phyloP scores from a whole-genome alignment of 306 rosid species.

The Arachis hypogaea region DNA sequence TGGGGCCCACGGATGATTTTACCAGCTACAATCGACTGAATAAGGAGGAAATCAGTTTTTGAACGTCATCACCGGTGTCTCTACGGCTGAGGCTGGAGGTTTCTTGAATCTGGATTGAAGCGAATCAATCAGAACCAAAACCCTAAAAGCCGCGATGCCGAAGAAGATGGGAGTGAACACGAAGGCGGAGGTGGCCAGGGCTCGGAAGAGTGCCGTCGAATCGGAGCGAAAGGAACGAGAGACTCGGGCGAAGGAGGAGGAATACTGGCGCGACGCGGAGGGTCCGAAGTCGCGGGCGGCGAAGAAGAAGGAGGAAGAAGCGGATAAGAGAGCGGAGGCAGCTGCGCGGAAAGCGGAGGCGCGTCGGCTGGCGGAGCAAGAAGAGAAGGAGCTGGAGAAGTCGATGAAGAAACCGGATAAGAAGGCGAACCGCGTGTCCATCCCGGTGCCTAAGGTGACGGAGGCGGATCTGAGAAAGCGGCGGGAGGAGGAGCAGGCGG shows the following conservation, averaged over 20 bases:
- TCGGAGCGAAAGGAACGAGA: conserved; percentile 79
- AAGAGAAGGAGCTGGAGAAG: conserved; percentile 88
- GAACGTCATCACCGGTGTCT: background rate
- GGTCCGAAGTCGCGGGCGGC: conserved; percentile 85
- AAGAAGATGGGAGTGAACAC: conserved; percentile 93
- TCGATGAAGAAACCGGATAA: conserved; percentile 72
- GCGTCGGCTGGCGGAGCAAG: conserved; percentile 86
- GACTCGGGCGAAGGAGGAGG: conserved; percentile 67
- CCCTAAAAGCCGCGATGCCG: conserved; percentile 57
- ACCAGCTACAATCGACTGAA: background rate
- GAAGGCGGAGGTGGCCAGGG: conserved; percentile 90
- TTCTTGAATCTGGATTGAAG: background rate
- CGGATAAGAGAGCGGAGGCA: conserved; percentile 84
- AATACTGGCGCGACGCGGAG: conserved; percentile 89
- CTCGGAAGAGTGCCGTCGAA: conserved; percentile 74
- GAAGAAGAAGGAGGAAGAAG: conserved; percentile 92
- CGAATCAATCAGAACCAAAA: background rate
- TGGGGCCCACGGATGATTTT: background rate
- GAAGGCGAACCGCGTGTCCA: conserved; percentile 74
- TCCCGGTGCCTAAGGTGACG: conserved; percentile 89
- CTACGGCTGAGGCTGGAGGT: background rate
- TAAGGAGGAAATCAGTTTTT: background rate
- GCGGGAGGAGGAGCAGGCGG: conserved; percentile 75
- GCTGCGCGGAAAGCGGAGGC: conserved; percentile 80
- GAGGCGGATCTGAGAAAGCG: conserved; percentile 70